Evolutionary conservation across 768 basidiomycete genomes (phyloP).

Genomic region (Suillus paluster): DNA sequence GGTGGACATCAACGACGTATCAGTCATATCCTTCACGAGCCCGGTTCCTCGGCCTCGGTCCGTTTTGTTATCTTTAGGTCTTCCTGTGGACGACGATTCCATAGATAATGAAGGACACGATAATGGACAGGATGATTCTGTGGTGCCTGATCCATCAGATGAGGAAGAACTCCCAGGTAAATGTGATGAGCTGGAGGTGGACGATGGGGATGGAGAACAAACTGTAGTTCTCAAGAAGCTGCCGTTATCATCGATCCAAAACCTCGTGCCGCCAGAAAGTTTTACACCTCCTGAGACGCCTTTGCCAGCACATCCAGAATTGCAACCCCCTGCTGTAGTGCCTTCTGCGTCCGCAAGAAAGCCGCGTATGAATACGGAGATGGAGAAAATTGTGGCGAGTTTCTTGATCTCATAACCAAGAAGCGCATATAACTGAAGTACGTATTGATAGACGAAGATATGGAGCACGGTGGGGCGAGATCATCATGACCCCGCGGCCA

Average conservation of each 20-base stretch:
- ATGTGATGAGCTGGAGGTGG: constrained; percentile 8
- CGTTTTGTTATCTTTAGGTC: constrained; percentile 30
- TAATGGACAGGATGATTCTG: neutral
- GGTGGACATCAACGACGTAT: constrained; percentile 58
- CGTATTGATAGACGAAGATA: constrained; percentile 75
- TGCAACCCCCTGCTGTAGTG: constrained; percentile 2
- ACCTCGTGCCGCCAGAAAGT: neutral
- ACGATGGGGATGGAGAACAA: constrained; percentile 31
- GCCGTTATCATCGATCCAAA: constrained; percentile 5
- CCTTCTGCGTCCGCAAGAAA: constrained; percentile 25
- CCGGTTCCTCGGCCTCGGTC: constrained; percentile 42
- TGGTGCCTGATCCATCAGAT: neutral
- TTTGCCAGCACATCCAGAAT: constrained; percentile 8
- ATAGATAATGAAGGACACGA: neutral
- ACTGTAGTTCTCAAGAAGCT: constrained; percentile 36
- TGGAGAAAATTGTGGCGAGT: constrained; percentile 68
- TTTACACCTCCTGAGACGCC: constrained; percentile 6
- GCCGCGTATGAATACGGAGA: constrained; percentile 57
- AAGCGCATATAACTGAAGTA: constrained; percentile 47
- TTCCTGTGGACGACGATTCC: neutral
- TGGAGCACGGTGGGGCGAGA: constrained; percentile 67
- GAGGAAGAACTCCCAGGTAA: neutral
- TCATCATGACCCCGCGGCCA: constrained; percentile 64
- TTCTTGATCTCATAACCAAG: neutral
- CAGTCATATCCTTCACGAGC: constrained; percentile 49